Conservation (phyloP, 345 rosid genomes). For the Atalantia buxifolia region DNA sequence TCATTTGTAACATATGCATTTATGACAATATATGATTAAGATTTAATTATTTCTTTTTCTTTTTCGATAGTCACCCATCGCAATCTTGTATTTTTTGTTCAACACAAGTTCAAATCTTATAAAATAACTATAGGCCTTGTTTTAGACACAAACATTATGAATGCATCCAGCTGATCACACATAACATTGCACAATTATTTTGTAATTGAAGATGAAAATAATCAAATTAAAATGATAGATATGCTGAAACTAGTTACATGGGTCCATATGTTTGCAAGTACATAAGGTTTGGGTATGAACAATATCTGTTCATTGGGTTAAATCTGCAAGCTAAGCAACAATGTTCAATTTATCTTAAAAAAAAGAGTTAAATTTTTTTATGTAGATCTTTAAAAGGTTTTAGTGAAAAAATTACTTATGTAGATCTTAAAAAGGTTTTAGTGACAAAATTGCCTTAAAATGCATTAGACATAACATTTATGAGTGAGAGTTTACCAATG, state of each 20-base stretch:
- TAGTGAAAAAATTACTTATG: background rate
- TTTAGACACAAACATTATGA: too few species aligned
- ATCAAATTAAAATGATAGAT: background rate
- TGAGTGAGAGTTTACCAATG: slow-evolving; percentile 44
- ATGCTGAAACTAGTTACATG: background rate
- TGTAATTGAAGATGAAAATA: background rate
- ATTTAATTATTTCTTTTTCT: too few species aligned
- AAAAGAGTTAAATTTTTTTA: background rate
- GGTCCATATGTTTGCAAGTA: background rate
- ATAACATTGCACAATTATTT: background rate
- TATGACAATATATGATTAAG: too few species aligned
- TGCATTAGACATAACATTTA: background rate
- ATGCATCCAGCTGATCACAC: background rate
- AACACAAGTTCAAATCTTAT: too few species aligned
- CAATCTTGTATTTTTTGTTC: too few species aligned
- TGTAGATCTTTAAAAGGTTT: background rate
- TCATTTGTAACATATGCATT: background rate
- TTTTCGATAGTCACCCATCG: too few species aligned
- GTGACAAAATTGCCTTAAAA: background rate
- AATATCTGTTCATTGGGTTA: background rate
- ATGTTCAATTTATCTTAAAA: background rate
- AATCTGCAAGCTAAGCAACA: background rate
- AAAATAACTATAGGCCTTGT: too few species aligned
- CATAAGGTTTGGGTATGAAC: background rate
- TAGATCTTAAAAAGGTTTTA: background rate